These are phyloP conservation scores for Paragyromitra xinjiangensis DNA, from an alignment of 495 filamentous ascomycete genomes.

Conservation along the genomic window DNA sequence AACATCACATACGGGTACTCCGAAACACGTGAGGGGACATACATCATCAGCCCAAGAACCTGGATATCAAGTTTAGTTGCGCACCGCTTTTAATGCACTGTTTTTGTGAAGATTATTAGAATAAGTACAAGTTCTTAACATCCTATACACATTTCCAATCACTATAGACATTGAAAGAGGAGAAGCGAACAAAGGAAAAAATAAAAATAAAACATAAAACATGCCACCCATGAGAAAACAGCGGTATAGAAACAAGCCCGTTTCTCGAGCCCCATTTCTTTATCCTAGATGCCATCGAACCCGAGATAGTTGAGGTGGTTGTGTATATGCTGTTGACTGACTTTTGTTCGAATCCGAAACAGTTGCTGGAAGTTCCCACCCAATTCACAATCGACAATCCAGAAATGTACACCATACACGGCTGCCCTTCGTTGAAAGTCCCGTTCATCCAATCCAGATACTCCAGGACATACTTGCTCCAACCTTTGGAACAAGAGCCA, in stretches of 20 bases:
- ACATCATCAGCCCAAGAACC: not conserved
- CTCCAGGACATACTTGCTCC: constrained; percentile 8
- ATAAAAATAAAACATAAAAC: constrained; percentile 7
- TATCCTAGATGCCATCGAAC: not conserved
- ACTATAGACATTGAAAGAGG: constrained; percentile 18
- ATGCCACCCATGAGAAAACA: not conserved
- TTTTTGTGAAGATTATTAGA: constrained; percentile 19
- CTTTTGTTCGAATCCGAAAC: not conserved
- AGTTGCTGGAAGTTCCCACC: constrained; percentile 1
- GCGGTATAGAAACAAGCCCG: not conserved
- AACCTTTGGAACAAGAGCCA: constrained; percentile 20
- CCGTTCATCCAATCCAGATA: constrained; percentile 31
- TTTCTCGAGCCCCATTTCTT: not conserved
- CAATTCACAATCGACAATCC: constrained; percentile 22
- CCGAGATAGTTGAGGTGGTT: not conserved
- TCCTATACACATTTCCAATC: constrained; percentile 37
- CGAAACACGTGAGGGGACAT: not conserved
- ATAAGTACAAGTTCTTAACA: constrained; percentile 29
- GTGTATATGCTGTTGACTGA: not conserved
- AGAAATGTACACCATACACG: constrained; percentile 43
- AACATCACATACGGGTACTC: not conserved
- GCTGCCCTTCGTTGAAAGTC: constrained; percentile 28
- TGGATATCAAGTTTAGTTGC: not conserved
- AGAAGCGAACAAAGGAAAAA: constrained; percentile 32
- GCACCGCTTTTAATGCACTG: not conserved